phyloP scores from a whole-genome alignment of 495 filamentous ascomycete species.

The Pyrenopolyporus hunteri region DNA sequence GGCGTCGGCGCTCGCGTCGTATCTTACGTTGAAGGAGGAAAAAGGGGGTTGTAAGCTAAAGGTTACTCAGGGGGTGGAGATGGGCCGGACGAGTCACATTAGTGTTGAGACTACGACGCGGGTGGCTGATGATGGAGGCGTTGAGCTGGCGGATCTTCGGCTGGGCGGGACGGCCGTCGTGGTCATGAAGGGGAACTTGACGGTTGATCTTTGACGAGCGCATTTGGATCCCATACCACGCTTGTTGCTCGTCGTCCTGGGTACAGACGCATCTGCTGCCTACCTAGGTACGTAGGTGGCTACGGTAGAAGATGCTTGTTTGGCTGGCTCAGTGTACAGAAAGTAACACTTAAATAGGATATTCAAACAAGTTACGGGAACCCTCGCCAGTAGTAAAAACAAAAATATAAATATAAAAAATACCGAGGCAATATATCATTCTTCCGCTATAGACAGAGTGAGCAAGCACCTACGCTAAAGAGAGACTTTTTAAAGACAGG shows the following conservation, averaged over 20 bases:
- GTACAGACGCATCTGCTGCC: not conserved
- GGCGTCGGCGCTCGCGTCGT: slow-evolving; percentile 61
- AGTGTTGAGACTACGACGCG: slow-evolving; percentile 47
- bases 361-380: no score
- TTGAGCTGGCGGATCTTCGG: slow-evolving; percentile 55
- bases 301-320: no score
- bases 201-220: slow-evolving; percentile 23
- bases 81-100: slow-evolving; percentile 70
- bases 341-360: no score
- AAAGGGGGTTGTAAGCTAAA: slow-evolving; percentile 50
- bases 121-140: slow-evolving; percentile 46
- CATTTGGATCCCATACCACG: not conserved
- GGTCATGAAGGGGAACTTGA: slow-evolving; percentile 61
- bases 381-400: no score
- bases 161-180: slow-evolving; percentile 63
- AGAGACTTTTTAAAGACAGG: no score
- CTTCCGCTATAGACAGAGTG: no score
- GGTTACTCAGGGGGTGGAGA: slow-evolving; percentile 78
- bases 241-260: not conserved
- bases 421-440: no score
- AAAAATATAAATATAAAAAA: no score
- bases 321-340: no score
- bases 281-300: not conserved
- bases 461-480: no score
- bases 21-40: slow-evolving; percentile 57